These are phyloP conservation scores for Arthroderma uncinatum DNA, from an alignment of 2,329 filamentous ascomycete species.

Conservation along the genomic window DNA sequence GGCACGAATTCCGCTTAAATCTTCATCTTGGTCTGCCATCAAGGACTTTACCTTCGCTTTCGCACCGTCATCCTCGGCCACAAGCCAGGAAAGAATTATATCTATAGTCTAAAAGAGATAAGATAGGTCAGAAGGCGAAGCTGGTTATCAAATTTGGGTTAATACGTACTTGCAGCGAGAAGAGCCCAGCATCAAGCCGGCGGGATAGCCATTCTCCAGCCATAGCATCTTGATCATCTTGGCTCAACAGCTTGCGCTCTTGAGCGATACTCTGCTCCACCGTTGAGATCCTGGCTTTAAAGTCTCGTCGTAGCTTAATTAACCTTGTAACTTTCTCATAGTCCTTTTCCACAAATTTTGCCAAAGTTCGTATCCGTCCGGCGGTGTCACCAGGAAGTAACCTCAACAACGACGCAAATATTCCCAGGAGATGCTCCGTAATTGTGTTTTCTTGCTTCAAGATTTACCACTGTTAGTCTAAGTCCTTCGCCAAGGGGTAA, in stretches of 20 bases:
- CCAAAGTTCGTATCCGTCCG: constrained; percentile 68
- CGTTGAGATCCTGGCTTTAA: constrained; percentile 49
- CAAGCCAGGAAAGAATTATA: constrained; percentile 76
- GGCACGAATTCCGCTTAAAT: constrained; percentile 49
- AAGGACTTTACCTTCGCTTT: constrained; percentile 51
- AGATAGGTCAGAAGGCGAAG: neutral
- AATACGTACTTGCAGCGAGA: constrained; percentile 53
- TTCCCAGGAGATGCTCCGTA: constrained; percentile 69
- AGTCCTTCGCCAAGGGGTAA: neutral
- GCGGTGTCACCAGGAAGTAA: constrained; percentile 66
- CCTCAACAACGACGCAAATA: constrained; percentile 73
- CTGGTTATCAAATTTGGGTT: neutral
- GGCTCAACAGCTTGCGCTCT: constrained; percentile 44
- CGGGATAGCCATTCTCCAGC: constrained; percentile 62
- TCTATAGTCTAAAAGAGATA: constrained; percentile 50
- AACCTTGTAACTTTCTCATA: constrained; percentile 73
- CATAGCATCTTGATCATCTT: constrained; percentile 50
- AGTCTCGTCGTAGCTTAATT: constrained; percentile 59
- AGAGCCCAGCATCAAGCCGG: constrained; percentile 73
- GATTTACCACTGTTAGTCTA: constrained; percentile 14
- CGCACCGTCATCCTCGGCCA: constrained; percentile 76
- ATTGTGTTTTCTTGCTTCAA: constrained; percentile 49
- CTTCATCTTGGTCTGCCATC: constrained; percentile 58
- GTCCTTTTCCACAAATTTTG: constrained; percentile 92
- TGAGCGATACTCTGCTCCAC: constrained; percentile 53